Conservation (phyloP, 805 yeast genomes). For the Kodamaea neixiangensis region DNA sequence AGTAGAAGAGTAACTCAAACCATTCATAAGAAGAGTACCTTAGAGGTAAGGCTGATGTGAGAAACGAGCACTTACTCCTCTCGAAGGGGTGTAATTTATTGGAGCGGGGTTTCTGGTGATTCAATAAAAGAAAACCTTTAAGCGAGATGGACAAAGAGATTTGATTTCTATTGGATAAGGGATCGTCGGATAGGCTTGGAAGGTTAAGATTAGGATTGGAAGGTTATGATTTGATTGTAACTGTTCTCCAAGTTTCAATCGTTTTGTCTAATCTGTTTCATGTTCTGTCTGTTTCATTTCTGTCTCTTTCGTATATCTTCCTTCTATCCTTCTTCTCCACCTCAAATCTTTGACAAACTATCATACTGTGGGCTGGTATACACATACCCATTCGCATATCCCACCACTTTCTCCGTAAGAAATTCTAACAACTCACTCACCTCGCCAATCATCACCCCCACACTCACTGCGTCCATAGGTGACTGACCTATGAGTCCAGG, state of each 20-base stretch:
- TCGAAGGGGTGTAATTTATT: not conserved
- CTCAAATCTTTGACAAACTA: conserved; percentile 27
- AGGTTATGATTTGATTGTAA: too few species aligned
- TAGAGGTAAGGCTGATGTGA: too few species aligned
- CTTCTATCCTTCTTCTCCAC: not conserved
- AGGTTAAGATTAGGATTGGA: not conserved
- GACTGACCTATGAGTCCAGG: conserved; percentile 85
- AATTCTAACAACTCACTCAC: conserved; percentile 56
- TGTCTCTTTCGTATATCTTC: not conserved
- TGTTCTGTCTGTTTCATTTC: too few species aligned
- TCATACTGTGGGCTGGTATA: conserved; percentile 43
- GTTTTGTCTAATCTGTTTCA: too few species aligned
- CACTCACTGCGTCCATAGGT: conserved; percentile 75
- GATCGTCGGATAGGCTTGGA: not conserved
- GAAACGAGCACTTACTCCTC: not conserved
- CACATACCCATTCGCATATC: conserved; percentile 37
- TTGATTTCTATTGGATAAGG: not conserved
- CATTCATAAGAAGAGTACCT: too few species aligned
- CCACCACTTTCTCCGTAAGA: conserved; percentile 45
- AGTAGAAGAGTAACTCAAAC: not conserved
- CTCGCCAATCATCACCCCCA: conserved; percentile 29
- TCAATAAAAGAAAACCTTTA: not conserved
- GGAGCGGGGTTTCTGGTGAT: not conserved
- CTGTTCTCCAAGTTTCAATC: too few species aligned
- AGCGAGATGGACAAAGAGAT: not conserved